Evolutionary conservation across 345 rosid genomes (phyloP), one percentile per base, ranked within the genome.

Genomic region (Arabis alpina): DNA sequence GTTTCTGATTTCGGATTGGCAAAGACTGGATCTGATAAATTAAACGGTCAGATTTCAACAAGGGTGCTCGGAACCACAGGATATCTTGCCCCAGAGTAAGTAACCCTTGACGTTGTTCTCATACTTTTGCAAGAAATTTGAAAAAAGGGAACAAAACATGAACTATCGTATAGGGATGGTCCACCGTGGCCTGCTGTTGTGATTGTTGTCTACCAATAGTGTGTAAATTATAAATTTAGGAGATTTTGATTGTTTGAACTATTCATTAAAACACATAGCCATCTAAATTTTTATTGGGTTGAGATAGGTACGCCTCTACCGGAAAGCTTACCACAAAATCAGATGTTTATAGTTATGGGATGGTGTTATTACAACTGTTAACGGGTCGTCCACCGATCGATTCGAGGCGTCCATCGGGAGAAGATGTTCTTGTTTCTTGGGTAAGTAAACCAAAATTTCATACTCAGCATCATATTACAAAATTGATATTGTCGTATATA

Each of bases 1-100:
- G 96, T 93, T 34, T 88, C 90, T 0, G 93, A 81, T 83, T 86
- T 93, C 0, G 93, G 96, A 52, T 75, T 84, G 80, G 93, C 98
- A 32, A 90, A 87, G 86, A 84, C 76, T 77, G 86, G 76, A 8
- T 87, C 96, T 0, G 86, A 90, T 71, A 87, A 78, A 83, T 80
- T 84, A 81, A 87, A 87, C 1, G 96, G 92, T 66, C 93, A 88
- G 83, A 73, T 85, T 62, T 85, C 83, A n/a, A 90, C 92, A 2
- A 82, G 86, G 4, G 84, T 90, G 10, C 57, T 82, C 1, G 90
- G 96, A 67, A 90, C 96, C 77, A 85, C 83, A 0, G 93, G 92
- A 55, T 93, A 88, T 73, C 74, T 90, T 23, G 98, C 97, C 7
- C 98, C 98, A 25, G 98, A 93, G 98, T 93, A 76, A 93, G 97